Conservation (phyloP, 2,329 filamentous ascomycete species). For the Colletotrichum salicis region DNA sequence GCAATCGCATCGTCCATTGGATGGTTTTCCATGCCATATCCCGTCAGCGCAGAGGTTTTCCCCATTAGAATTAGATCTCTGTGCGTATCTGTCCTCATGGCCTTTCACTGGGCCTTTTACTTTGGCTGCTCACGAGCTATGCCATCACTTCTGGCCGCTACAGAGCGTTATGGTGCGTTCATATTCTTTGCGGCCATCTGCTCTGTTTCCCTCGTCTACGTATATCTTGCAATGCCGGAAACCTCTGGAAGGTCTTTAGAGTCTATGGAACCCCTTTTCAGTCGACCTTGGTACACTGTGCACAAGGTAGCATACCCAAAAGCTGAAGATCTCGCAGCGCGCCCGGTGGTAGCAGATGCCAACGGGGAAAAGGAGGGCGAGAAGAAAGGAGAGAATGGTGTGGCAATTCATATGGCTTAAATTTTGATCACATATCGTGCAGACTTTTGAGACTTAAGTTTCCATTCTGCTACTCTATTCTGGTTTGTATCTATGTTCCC, state of each 20-base stretch:
- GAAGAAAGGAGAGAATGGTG: too few relatives aligned
- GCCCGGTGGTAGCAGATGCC: not conserved
- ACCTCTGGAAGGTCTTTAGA: slow-evolving; percentile 44
- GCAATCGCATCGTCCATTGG: slow-evolving; percentile 58
- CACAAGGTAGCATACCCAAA: slow-evolving; percentile 43
- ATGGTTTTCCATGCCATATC: slow-evolving; percentile 57
- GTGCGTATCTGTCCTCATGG: slow-evolving; percentile 54
- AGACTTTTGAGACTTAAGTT: too few relatives aligned
- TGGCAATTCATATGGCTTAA: too few relatives aligned
- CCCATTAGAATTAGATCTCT: slow-evolving; percentile 53
- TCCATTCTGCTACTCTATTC: too few relatives aligned
- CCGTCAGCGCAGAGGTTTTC: slow-evolving; percentile 57
- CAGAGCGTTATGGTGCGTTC: slow-evolving; percentile 39
- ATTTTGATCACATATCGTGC: too few relatives aligned
- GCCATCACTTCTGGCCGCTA: slow-evolving; percentile 46
- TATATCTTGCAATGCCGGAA: slow-evolving; percentile 47
- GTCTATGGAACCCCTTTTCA: slow-evolving; percentile 44
- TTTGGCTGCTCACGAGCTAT: slow-evolving; percentile 48
- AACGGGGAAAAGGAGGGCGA: not conserved
- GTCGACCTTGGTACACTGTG: slow-evolving; percentile 43
- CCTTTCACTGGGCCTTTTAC: slow-evolving; percentile 52
- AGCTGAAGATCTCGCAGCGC: slow-evolving; percentile 36
- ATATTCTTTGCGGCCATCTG: slow-evolving; percentile 30
- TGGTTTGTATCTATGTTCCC: too few relatives aligned
- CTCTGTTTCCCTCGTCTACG: slow-evolving; percentile 38